Percentiles rank a stretch among this genome's conserved stretches.
Evolutionary conservation across 805 yeast species (phyloP).

Genomic region (Kodamaea nitidulidarum): DNA sequence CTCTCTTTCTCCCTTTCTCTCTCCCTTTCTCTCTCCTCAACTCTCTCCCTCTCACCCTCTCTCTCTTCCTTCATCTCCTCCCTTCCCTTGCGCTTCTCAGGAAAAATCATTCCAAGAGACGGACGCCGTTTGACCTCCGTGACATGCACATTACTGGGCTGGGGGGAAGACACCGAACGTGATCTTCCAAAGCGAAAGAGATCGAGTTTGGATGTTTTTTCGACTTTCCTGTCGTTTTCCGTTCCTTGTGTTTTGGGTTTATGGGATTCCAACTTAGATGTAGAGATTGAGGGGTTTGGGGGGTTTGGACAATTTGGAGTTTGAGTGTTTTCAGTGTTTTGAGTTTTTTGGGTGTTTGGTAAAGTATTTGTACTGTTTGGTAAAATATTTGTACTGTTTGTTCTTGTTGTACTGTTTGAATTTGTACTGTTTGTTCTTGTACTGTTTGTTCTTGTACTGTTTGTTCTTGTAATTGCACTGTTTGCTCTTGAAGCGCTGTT

Average conservation of each 20-base stretch:
- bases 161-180: slow-evolving; percentile 20
- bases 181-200: slow-evolving; percentile 24
- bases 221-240: too few species aligned
- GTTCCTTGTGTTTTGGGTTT: too few species aligned
- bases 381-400: not conserved
- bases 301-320: too few species aligned
- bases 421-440: not conserved
- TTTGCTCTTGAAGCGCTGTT: not conserved
- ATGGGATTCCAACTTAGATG: too few species aligned
- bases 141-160: not conserved
- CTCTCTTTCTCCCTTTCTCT: not conserved
- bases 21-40: not conserved
- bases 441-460: not conserved
- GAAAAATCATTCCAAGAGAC: not conserved
- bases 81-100: not conserved
- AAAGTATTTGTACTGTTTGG: too few species aligned
- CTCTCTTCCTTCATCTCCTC: not conserved
- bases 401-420: not conserved
- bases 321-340: too few species aligned
- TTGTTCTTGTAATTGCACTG: not conserved
- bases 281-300: too few species aligned
- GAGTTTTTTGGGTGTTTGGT: too few species aligned
- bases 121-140: slow-evolving; percentile 8
- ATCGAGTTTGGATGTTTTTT: slow-evolving; percentile 12
- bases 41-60: too few species aligned